phyloP scores from a whole-genome alignment of 176 grass and related monocot species.

The Carex pumila region DNA sequence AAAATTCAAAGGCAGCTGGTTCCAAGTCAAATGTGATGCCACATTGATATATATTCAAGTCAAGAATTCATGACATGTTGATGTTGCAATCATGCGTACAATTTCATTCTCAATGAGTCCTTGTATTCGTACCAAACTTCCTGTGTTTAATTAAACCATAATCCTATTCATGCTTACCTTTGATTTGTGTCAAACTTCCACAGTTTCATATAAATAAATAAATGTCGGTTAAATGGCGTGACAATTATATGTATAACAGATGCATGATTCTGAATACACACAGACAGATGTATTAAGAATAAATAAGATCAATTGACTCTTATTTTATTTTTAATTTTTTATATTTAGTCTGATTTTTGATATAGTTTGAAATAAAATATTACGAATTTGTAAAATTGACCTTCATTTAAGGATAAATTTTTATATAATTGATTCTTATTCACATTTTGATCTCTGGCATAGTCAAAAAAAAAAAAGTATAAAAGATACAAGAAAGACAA shows the following conservation, averaged over 20 bases:
- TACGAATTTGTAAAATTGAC: no score
- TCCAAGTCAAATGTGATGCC: neutral
- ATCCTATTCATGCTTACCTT: neutral
- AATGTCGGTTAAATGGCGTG: neutral
- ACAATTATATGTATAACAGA: neutral
- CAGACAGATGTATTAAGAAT: no score
- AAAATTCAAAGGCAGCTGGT: neutral
- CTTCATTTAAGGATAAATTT: no score
- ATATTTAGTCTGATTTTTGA: no score
- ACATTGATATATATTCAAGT: neutral
- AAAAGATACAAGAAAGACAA: neutral
- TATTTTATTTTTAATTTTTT: no score
- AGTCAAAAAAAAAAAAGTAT: neutral
- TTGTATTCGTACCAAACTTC: no score
- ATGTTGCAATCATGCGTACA: neutral
- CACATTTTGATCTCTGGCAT: no score
- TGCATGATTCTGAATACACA: no score
- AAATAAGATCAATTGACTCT: no score
- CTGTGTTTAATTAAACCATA: neutral
- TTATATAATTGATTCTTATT: no score
- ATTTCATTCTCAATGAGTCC: neutral
- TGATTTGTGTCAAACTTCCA: neutral
- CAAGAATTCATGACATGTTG: neutral
- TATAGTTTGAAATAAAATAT: no score
- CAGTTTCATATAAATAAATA: neutral